Conservation (phyloP, 2,329 filamentous ascomycete species). For the Paecilomyces variotii region DNA sequence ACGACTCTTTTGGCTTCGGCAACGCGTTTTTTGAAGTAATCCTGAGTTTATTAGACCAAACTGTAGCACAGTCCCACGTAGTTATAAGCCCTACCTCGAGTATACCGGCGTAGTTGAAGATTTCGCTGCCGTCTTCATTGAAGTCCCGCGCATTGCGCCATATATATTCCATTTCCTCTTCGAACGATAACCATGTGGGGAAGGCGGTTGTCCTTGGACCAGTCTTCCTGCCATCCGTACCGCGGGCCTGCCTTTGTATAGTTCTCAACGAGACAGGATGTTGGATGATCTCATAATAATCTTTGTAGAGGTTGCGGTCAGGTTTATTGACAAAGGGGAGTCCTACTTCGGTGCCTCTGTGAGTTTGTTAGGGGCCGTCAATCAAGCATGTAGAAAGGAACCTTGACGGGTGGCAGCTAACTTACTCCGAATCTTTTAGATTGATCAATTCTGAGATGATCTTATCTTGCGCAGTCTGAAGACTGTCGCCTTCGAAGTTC, state of each 20-base stretch:
- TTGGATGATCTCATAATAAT: slow-evolving; percentile 79
- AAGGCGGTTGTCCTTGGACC: slow-evolving; percentile 58
- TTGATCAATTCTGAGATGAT: slow-evolving; percentile 61
- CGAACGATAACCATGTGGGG: slow-evolving; percentile 75
- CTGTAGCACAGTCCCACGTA: background rate
- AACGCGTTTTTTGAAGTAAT: slow-evolving; percentile 60
- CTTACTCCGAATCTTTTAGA: slow-evolving; percentile 12
- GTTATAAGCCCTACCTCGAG: slow-evolving; percentile 56
- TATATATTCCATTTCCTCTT: slow-evolving; percentile 68
- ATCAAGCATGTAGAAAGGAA: background rate
- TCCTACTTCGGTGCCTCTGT: slow-evolving; percentile 58
- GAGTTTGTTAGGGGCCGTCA: slow-evolving; percentile 10
- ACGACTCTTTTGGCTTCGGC: slow-evolving; percentile 65
- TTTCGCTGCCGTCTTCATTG: slow-evolving; percentile 86
- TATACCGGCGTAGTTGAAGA: slow-evolving; percentile 67
- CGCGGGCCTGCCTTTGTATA: slow-evolving; percentile 68
- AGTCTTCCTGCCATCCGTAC: slow-evolving; percentile 60
- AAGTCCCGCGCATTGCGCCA: slow-evolving; percentile 86
- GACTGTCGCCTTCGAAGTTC: slow-evolving; percentile 63
- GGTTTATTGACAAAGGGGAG: slow-evolving; percentile 73
- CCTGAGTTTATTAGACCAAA: slow-evolving; percentile 37
- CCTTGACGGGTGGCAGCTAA: slow-evolving; percentile 32
- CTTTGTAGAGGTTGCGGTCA: slow-evolving; percentile 59
- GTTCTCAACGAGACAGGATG: slow-evolving; percentile 72
- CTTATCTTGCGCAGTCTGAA: slow-evolving; percentile 81